These are phyloP conservation scores for Saccharomyces eubayanus DNA, from an alignment of 805 yeast species.

Conservation along the genomic window DNA sequence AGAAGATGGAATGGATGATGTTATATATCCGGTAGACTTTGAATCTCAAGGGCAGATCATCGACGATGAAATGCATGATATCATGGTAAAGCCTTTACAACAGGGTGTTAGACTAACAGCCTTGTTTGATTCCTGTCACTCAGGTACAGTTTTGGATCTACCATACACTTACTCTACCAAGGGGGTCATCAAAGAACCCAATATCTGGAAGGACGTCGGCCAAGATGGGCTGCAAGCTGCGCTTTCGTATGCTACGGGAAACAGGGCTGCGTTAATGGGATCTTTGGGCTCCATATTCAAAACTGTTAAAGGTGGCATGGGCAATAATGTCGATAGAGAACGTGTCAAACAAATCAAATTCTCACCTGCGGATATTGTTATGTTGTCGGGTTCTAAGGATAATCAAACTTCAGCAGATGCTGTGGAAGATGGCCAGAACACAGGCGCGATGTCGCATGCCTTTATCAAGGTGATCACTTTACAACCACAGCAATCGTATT, in stretches of 20 bases:
- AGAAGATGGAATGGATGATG: constrained; percentile 64
- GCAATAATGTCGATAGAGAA: constrained; percentile 36
- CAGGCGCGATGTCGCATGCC: constrained; percentile 84
- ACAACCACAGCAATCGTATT: constrained; percentile 59
- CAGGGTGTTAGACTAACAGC: constrained; percentile 74
- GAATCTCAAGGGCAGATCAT: constrained; percentile 56
- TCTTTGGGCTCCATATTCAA: constrained; percentile 38
- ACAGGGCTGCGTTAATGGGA: constrained; percentile 36
- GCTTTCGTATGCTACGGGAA: constrained; percentile 52
- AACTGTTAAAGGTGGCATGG: constrained; percentile 35
- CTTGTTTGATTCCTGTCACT: constrained; percentile 77
- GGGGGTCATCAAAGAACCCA: constrained; percentile 77
- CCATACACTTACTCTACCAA: constrained; percentile 77
- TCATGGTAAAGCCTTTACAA: constrained; percentile 60
- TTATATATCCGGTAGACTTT: constrained; percentile 67
- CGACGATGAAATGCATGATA: constrained; percentile 67
- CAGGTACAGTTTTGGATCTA: constrained; percentile 73
- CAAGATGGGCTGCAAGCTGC: constrained; percentile 53
- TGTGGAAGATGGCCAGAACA: constrained; percentile 54
- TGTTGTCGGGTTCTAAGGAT: constrained; percentile 77
- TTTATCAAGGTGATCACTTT: constrained; percentile 54
- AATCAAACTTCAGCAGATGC: constrained; percentile 81
- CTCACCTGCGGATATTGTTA: constrained; percentile 69
- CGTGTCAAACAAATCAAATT: constrained; percentile 47
- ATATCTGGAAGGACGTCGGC: constrained; percentile 67